Base-by-base conservation (phyloP, 257 asterid genomes). In the Echium plantagineum region DNA sequence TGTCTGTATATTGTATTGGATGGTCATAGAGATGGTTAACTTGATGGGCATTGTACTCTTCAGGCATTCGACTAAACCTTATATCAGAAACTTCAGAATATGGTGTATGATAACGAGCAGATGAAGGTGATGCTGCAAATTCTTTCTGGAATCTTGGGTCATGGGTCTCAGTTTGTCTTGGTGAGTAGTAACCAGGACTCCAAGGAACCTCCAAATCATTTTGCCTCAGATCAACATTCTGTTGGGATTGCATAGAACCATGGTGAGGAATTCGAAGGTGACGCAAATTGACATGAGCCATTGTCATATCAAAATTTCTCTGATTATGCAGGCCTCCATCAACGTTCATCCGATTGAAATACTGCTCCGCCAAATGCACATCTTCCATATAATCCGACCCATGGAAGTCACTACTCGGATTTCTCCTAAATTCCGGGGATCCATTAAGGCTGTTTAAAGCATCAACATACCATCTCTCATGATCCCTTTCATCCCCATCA, bases 121-220 rank as follows among this genome's bases (percentile, higher is more conserved):
- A 85, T 20, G 98, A 84, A 60, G 98, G 98, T 9, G 98, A 93
- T 60, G 84, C 76, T n/a, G 94, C 94, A 79, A 70, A 74, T 49
- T 91, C 98, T 21, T 67, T 63, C 70, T 74, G 62, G 21, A 77
- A 90, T 51, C 96, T 83, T 71, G 81, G 94, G 63, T 90, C 95
- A 12, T 72, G 78, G 61, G 32, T 66, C 30, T 77, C 85, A 54
- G 83, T 79, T 53, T 86, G 97, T 76, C 89, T 77, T 1, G 97
- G 98, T 32, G 98, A 93, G 71, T 86, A 86, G 70, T 84, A 89
- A 22, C 81, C 91, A 31, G 98, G 97, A 67, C 98, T 93, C 98
- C 97, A 93, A 1, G 97, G 94, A 67, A 97, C 83, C 57, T 93
- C 98, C 94, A 86, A 77, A 62, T 89, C 97, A 69, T 63, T 89